Evolutionary conservation across 345 rosid genomes (phyloP).

Genomic region (Clarkia xantiana): DNA sequence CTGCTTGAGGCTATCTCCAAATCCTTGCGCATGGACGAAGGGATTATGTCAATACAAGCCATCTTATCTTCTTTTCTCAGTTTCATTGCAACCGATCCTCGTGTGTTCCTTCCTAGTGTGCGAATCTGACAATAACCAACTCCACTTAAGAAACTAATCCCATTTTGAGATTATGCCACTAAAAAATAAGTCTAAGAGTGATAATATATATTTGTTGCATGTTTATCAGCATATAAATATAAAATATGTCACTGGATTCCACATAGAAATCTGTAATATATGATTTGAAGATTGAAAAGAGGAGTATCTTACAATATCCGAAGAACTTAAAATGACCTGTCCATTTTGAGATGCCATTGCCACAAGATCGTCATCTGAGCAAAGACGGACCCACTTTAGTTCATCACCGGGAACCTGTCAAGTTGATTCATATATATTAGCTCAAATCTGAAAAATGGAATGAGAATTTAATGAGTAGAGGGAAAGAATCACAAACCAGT

Average conservation of each 20-base stretch:
- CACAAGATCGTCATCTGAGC: conserved; percentile 75
- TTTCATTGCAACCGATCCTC: conserved; percentile 85
- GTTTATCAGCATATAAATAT: too few species aligned
- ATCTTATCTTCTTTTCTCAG: conserved; percentile 64
- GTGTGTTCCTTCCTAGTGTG: conserved; percentile 67
- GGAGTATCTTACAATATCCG: conserved; percentile 45
- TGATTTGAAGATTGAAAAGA: too few species aligned
- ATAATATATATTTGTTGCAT: too few species aligned
- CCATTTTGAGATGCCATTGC: conserved; percentile 97
- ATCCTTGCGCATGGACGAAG: conserved; percentile 40
- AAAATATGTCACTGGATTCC: too few species aligned
- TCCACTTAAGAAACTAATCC: neutral
- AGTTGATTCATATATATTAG: conserved; percentile 8
- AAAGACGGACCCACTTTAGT: conserved; percentile 83
- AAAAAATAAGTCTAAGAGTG: too few species aligned
- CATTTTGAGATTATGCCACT: too few species aligned
- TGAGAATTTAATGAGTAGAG: neutral
- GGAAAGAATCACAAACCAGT: conserved; percentile 42
- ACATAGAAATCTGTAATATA: neutral
- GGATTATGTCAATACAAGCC: conserved; percentile 88
- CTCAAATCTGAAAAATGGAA: too few species aligned
- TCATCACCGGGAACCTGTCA: conserved; percentile 86
- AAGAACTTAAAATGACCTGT: conserved; percentile 73
- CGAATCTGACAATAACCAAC: conserved; percentile 42
- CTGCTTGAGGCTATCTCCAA: conserved; percentile 26